Conservation (phyloP, 2,329 filamentous ascomycete species). For the Zalaria sp. region DNA sequence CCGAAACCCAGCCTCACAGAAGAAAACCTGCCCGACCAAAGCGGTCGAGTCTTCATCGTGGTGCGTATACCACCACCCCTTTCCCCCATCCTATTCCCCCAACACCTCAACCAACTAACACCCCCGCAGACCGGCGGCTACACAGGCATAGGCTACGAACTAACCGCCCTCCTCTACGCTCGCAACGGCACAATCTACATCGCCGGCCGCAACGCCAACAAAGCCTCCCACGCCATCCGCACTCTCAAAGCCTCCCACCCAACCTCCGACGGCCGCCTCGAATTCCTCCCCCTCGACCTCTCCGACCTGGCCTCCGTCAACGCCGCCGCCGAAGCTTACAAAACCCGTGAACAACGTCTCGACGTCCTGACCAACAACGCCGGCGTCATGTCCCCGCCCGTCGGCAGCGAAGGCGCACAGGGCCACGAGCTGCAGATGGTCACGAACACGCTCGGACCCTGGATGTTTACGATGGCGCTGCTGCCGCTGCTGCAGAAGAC, state of each 20-base stretch:
- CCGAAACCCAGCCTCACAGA: slow-evolving; percentile 27
- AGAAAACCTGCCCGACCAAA: slow-evolving; percentile 25
- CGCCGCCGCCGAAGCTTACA: slow-evolving; percentile 19
- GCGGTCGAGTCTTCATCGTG: slow-evolving; percentile 36
- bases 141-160: slow-evolving; percentile 34
- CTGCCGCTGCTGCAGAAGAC: slow-evolving; percentile 14
- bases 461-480: slow-evolving; percentile 17
- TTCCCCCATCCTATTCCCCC: background rate
- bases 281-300: slow-evolving; percentile 33
- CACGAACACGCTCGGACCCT: slow-evolving; percentile 20
- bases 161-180: slow-evolving; percentile 39
- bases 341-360: slow-evolving; percentile 19
- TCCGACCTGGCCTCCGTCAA: slow-evolving; percentile 21
- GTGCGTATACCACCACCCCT: background rate
- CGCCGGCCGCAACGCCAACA: slow-evolving; percentile 33
- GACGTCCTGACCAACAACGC: slow-evolving; percentile 30
- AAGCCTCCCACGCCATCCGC: slow-evolving; percentile 31
- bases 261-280: slow-evolving; percentile 24
- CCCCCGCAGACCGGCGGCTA: slow-evolving; percentile 28
- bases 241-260: slow-evolving; percentile 25
- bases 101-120: background rate
- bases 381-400: slow-evolving; percentile 18
- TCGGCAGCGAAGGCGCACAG: slow-evolving; percentile 18
- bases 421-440: slow-evolving; percentile 19
- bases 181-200: slow-evolving; percentile 43